phyloP scores from a whole-genome alignment of 768 basidiomycete genomes.

The Amanita polypyramis region DNA sequence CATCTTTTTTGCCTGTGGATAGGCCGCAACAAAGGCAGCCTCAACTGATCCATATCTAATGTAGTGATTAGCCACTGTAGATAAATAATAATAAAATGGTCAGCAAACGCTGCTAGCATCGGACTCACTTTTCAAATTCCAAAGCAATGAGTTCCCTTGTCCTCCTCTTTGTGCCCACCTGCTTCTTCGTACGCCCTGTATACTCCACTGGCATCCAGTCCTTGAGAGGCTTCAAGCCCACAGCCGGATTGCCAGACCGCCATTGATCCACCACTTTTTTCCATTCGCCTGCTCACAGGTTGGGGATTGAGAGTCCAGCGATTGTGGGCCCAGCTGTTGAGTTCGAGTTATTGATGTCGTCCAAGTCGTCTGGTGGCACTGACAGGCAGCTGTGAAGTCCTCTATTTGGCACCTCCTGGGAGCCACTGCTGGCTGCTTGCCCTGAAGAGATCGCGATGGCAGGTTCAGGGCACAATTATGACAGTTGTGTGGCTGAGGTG shows the following conservation, averaged over 20 bases:
- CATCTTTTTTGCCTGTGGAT: not conserved
- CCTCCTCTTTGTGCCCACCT: not conserved
- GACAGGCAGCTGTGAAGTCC: no score
- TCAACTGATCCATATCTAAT: not conserved
- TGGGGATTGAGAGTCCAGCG: not conserved
- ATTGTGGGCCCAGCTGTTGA: no score
- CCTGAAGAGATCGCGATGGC: no score
- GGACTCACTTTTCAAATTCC: not conserved
- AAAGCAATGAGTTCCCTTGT: not conserved
- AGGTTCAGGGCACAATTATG: no score
- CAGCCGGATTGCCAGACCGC: not conserved
- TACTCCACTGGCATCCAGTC: not conserved
- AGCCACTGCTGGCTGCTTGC: no score
- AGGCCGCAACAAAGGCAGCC: not conserved
- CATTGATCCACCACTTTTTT: not conserved
- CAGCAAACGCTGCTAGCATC: no score
- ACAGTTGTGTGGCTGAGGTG: not conserved
- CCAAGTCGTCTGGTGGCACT: no score
- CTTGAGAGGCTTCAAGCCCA: not conserved
- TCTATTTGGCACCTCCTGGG: no score
- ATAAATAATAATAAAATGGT: not conserved
- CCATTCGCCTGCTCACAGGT: not conserved
- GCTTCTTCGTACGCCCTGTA: not conserved
- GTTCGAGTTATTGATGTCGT: no score
- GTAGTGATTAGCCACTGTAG: not conserved